phyloP scores from a whole-genome alignment of 306 rosid species.

The Rosa persica region DNA sequence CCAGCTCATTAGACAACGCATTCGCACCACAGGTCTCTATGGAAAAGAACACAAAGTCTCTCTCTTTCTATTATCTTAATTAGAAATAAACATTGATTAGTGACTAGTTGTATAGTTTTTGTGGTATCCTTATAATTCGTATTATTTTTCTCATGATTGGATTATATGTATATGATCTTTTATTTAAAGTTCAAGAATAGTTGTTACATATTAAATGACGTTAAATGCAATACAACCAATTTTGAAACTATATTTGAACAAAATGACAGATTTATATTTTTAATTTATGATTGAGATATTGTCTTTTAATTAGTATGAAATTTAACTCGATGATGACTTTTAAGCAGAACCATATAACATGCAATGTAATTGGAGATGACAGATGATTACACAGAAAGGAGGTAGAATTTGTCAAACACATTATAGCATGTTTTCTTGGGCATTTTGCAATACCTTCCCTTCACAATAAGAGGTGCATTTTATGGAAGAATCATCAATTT shows the following conservation, averaged over 20 bases:
- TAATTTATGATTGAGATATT: neutral
- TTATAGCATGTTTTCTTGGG: neutral
- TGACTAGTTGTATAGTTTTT: neutral
- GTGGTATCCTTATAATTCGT: neutral
- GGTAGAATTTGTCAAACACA: neutral
- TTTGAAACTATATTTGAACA: neutral
- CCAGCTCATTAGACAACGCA: slow-evolving; percentile 17
- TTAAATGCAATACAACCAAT: too few relatives aligned
- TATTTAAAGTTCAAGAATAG: too few relatives aligned
- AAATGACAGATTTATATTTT: neutral
- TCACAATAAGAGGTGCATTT: neutral
- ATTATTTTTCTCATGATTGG: too few relatives aligned
- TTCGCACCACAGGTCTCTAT: neutral
- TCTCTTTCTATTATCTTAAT: neutral
- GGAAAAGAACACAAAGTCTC: neutral
- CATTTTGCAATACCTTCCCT: neutral
- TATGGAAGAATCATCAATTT: neutral
- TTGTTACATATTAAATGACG: too few relatives aligned
- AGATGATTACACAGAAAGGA: neutral
- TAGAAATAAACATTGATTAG: too few relatives aligned
- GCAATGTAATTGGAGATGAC: neutral
- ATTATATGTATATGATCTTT: too few relatives aligned
- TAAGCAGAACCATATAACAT: neutral
- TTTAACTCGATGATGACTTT: neutral
- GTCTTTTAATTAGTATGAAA: neutral